These are phyloP conservation scores for Syzygium syzygioides DNA, from an alignment of 441 rosid species.

Conservation along the genomic window DNA sequence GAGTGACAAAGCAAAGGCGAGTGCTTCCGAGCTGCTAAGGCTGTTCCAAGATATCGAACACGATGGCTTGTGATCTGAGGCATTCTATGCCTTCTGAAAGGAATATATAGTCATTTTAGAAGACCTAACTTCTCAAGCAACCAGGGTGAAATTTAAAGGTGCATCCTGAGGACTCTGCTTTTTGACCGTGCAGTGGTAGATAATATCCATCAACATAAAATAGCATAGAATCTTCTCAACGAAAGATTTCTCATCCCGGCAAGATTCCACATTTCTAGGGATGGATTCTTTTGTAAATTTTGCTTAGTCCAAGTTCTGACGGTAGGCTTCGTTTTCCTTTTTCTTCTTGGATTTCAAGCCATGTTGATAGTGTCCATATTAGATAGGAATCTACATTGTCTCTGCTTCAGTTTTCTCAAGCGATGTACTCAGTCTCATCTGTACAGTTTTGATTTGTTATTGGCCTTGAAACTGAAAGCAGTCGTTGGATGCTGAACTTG, in stretches of 20 bases:
- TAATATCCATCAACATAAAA: not conserved
- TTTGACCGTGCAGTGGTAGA: not conserved
- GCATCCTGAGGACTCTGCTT: not conserved
- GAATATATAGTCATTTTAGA: not conserved
- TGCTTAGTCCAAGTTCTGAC: not conserved
- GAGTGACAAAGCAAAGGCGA: not conserved
- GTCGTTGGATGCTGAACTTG: not conserved
- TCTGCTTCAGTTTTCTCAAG: not conserved
- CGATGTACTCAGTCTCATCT: not conserved
- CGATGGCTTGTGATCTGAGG: not conserved
- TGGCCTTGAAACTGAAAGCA: not conserved
- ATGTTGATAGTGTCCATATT: not conserved
- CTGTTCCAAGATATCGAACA: not conserved
- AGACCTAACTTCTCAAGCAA: not conserved
- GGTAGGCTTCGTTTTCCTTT: not conserved
- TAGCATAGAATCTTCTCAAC: not conserved
- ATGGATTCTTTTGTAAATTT: not conserved
- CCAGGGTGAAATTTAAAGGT: not conserved
- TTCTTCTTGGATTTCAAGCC: not conserved
- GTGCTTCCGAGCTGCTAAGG: not conserved
- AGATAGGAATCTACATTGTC: not conserved
- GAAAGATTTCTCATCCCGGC: not conserved
- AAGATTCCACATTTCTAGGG: not conserved
- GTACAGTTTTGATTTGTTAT: not conserved
- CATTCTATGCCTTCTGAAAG: not conserved